Evolutionary conservation across 352 stramenopile species (phyloP).

Genomic region (Phytophthora colocasiae): DNA sequence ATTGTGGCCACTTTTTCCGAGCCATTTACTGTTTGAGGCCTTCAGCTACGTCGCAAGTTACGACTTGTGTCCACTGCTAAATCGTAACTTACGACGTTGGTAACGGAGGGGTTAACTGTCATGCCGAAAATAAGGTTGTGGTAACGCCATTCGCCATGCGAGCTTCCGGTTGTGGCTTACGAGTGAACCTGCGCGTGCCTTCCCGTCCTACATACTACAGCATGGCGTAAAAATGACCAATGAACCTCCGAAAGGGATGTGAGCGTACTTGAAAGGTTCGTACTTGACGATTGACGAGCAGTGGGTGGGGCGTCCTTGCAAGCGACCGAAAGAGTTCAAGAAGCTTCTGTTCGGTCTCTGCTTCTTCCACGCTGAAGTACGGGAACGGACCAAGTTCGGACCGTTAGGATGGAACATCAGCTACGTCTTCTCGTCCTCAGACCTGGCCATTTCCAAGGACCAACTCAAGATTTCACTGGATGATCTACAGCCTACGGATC

Average conservation of each 20-base stretch:
- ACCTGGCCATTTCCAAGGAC: constrained; percentile 87
- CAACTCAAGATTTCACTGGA: constrained; percentile 88
- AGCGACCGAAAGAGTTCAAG: constrained; percentile 74
- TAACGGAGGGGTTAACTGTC: too few species aligned
- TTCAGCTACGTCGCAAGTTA: too few species aligned
- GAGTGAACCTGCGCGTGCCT: constrained; percentile 92
- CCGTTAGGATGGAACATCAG: constrained; percentile 90
- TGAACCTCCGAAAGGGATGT: constrained; percentile 94
- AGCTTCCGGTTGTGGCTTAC: constrained; percentile 96
- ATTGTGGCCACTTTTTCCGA: too few species aligned
- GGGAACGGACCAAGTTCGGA: constrained; percentile 87
- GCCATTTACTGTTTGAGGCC: too few species aligned
- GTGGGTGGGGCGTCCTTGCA: constrained; percentile 78
- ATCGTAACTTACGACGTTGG: too few species aligned
- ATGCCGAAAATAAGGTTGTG: too few species aligned
- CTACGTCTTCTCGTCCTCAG: constrained; percentile 89
- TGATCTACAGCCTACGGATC: constrained; percentile 63
- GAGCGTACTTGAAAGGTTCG: constrained; percentile 93
- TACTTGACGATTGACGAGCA: constrained; percentile 85
- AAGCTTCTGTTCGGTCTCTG: constrained; percentile 89
- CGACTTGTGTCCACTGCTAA: too few species aligned
- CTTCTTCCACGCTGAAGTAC: constrained; percentile 94
- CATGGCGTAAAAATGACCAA: constrained; percentile 97
- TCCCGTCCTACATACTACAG: constrained; percentile 95
- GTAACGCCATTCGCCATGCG: too few species aligned